phyloP scores from a whole-genome alignment of 768 basidiomycete genomes.

The Serpula lacrymans region DNA sequence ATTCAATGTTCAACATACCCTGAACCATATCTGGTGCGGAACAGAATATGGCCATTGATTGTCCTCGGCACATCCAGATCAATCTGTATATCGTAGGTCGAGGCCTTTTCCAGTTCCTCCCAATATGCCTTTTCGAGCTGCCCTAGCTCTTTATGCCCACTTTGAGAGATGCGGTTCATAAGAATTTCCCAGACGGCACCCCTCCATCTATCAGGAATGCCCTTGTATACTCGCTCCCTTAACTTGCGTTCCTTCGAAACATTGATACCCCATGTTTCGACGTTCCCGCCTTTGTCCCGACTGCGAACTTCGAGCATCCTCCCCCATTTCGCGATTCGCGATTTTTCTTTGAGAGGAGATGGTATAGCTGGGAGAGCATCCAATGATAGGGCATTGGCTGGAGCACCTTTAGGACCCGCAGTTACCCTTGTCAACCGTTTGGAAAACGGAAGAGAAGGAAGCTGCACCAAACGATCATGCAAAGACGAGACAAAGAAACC shows the following conservation, averaged over 20 bases:
- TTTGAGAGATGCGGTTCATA: conserved; percentile 51
- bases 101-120: conserved; percentile 72
- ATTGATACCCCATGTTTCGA: conserved; percentile 67
- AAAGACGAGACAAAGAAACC: conserved; percentile 83
- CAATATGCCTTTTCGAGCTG: conserved; percentile 49
- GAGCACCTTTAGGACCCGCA: conserved; percentile 42
- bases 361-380: conserved; percentile 46
- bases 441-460: conserved; percentile 58
- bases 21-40: conserved; percentile 91
- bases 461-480: conserved; percentile 78
- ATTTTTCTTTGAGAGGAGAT: conserved; percentile 55
- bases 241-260: conserved; percentile 65
- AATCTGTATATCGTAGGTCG: conserved; percentile 92
- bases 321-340: conserved; percentile 90
- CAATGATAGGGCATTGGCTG: conserved; percentile 45
- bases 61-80: conserved; percentile 97
- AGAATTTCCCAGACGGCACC: conserved; percentile 88
- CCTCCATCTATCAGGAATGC: conserved; percentile 95
- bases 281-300: conserved; percentile 76
- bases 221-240: conserved; percentile 83
- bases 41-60: conserved; percentile 91
- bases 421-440: conserved; percentile 52
- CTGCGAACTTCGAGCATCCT: conserved; percentile 74
- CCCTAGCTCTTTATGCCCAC: conserved; percentile 42
- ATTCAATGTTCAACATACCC: conserved; percentile 83